Conservation (phyloP, 1,139 yeast genomes). For the Pichia sp. region DNA sequence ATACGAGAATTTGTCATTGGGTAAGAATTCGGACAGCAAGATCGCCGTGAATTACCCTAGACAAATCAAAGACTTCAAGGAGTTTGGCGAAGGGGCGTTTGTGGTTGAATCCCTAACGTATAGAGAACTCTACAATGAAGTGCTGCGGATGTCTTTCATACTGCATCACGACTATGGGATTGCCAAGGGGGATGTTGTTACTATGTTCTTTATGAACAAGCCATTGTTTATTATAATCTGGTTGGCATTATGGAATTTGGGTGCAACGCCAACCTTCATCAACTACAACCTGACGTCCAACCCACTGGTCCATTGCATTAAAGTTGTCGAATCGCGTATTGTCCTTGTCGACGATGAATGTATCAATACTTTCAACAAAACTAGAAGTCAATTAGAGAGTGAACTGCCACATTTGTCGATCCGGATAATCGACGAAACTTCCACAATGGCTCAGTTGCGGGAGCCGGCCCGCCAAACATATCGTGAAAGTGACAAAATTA, state of each 20-base stretch:
- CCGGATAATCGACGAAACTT: constrained; percentile 50
- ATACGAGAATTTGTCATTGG: constrained; percentile 22
- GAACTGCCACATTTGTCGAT: constrained; percentile 35
- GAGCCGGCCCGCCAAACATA: constrained; percentile 48
- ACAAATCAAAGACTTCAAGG: constrained; percentile 16
- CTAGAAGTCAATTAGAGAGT: constrained; percentile 45
- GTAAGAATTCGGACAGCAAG: constrained; percentile 7
- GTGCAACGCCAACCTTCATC: constrained; percentile 30
- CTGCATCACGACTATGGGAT: constrained; percentile 63
- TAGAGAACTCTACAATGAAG: constrained; percentile 58
- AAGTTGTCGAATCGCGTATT: constrained; percentile 58
- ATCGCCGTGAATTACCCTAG: constrained; percentile 25
- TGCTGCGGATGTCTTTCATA: constrained; percentile 62
- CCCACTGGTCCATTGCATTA: constrained; percentile 77
- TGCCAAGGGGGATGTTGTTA: constrained; percentile 24
- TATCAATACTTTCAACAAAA: constrained; percentile 48
- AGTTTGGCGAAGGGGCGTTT: constrained; percentile 50
- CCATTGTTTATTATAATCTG: neutral
- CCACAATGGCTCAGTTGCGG: constrained; percentile 36
- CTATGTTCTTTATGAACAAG: neutral
- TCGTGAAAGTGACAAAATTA: constrained; percentile 50
- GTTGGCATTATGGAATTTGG: neutral
- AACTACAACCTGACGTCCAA: constrained; percentile 74
- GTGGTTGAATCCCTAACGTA: constrained; percentile 63
- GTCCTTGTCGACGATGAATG: constrained; percentile 71